These are phyloP conservation scores for Apostasia ramifera DNA, from an alignment of 106 monocot species.

Conservation along the genomic window DNA sequence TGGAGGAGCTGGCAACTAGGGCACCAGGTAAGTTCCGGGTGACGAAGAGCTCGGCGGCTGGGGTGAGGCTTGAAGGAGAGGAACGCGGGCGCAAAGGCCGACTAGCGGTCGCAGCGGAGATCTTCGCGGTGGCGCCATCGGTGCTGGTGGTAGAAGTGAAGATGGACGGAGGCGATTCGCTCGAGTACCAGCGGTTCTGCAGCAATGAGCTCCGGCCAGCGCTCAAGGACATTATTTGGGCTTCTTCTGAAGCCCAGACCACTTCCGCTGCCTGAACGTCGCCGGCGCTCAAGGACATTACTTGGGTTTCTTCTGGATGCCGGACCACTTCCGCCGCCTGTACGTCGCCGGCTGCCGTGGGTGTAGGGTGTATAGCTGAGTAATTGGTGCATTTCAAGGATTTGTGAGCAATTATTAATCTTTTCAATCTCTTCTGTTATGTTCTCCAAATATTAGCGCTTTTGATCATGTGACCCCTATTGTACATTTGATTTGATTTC, in stretches of 20 bases:
- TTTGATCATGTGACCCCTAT: too few relatives aligned
- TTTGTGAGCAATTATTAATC: neutral
- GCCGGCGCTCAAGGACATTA: conserved; percentile 33
- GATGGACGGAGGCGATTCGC: conserved; percentile 37
- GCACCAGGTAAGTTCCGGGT: conserved; percentile 39
- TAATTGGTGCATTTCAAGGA: neutral
- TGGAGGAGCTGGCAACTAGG: conserved; percentile 39
- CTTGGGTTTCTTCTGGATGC: conserved; percentile 30
- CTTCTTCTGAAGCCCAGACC: conserved; percentile 14
- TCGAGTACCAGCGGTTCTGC: conserved; percentile 57
- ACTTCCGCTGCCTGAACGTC: conserved; percentile 2
- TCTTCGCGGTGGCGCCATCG: conserved; percentile 50
- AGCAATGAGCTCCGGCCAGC: conserved; percentile 62
- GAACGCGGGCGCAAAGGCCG: conserved; percentile 35
- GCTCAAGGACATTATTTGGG: conserved; percentile 54
- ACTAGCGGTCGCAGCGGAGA: conserved; percentile 52
- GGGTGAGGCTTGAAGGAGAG: conserved; percentile 47
- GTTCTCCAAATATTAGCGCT: too few relatives aligned
- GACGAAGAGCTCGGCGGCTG: conserved; percentile 33
- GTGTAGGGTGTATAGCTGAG: neutral
- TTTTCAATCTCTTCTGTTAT: too few relatives aligned
- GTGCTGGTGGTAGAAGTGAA: conserved; percentile 61
- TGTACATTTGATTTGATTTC: too few relatives aligned
- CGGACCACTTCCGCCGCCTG: neutral
- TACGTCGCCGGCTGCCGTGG: neutral